These are phyloP conservation scores for Ustilago loliicola DNA, from an alignment of 1,284 basidiomycete genomes.

Conservation along the genomic window DNA sequence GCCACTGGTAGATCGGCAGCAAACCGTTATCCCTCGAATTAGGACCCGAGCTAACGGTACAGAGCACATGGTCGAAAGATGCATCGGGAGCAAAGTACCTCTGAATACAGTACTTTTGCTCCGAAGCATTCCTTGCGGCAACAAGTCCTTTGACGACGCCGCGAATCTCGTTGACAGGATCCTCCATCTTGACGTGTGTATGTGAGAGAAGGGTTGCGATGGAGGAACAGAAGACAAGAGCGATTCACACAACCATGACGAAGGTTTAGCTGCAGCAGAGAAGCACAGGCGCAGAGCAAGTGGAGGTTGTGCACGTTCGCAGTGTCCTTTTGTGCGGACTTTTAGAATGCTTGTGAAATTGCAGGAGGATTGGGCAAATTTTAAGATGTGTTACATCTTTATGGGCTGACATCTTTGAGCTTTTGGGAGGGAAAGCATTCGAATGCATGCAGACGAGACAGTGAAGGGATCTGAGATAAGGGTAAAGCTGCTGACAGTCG, in stretches of 20 bases:
- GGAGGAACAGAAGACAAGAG: not conserved
- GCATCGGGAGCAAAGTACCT: constrained; percentile 64
- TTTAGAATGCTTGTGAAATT: not conserved
- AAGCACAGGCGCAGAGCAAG: too few relatives aligned
- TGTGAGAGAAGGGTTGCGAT: not conserved
- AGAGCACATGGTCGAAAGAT: constrained; percentile 67
- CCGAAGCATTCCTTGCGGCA: constrained; percentile 58
- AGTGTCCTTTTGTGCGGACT: not conserved
- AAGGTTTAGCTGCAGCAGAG: not conserved
- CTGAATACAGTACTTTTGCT: constrained; percentile 61
- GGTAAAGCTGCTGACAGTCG: too few relatives aligned
- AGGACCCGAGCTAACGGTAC: constrained; percentile 55
- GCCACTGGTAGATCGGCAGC: constrained; percentile 68
- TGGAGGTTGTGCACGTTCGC: not conserved
- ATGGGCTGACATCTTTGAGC: too few relatives aligned
- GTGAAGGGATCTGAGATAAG: too few relatives aligned
- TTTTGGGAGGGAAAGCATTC: too few relatives aligned
- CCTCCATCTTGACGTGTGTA: constrained; percentile 55
- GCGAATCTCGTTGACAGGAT: constrained; percentile 61
- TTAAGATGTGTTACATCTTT: too few relatives aligned
- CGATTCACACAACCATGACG: not conserved
- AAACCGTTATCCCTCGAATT: constrained; percentile 64
- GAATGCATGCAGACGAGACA: too few relatives aligned
- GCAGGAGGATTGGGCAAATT: not conserved
- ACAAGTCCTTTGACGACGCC: constrained; percentile 66